Evolutionary conservation across 306 rosid species (phyloP).

Genomic region (Pueraria montana): DNA sequence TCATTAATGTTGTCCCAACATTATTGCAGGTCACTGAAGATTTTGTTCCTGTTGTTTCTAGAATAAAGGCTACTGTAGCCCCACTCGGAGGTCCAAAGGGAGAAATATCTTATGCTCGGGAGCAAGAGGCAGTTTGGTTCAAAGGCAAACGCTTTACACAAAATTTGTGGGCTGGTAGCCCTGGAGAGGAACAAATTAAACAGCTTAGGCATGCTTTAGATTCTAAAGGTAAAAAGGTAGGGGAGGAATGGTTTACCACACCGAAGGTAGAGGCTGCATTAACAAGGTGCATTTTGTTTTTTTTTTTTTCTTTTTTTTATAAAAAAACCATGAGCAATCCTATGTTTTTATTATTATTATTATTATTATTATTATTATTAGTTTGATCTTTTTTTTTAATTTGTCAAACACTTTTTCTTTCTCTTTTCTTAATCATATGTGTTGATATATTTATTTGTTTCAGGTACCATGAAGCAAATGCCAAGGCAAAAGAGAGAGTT

Average conservation of each 20-base stretch:
- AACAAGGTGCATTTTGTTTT: constrained; percentile 73
- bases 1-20: constrained; percentile 30
- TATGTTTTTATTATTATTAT: background rate
- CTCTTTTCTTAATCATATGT: constrained; percentile 23
- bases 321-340: background rate
- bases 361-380: background rate
- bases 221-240: constrained; percentile 94
- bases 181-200: constrained; percentile 91
- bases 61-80: constrained; percentile 81
- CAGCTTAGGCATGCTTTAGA: constrained; percentile 89
- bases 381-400: background rate
- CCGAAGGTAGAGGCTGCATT: constrained; percentile 87
- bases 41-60: constrained; percentile 78
- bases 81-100: constrained; percentile 94
- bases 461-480: constrained; percentile 86
- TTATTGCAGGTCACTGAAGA: constrained; percentile 81
- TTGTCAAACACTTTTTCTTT: constrained; percentile 4
- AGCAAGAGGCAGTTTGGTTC: constrained; percentile 96
- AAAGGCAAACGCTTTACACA: constrained; percentile 88
- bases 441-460: constrained; percentile 42
- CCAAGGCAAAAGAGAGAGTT: constrained; percentile 80
- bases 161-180: constrained; percentile 76
- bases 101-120: constrained; percentile 87
- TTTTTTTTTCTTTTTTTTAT: background rate
- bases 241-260: constrained; percentile 97